Base-by-base conservation (phyloP, 176 grass and related monocot genomes). In the Chloris gayana region DNA sequence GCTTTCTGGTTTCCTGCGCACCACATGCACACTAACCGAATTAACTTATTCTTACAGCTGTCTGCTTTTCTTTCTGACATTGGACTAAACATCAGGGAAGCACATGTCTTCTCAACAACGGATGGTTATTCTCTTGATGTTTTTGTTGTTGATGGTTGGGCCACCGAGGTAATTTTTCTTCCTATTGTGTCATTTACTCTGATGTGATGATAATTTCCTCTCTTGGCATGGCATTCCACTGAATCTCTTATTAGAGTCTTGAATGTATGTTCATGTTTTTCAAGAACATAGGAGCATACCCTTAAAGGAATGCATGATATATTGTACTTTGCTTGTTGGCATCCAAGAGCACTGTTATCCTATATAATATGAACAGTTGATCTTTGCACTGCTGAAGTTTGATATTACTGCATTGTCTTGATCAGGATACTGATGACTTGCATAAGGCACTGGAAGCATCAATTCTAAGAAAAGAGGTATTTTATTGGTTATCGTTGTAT, bases 91-190 rank as follows among this genome's bases (percentile, higher is more conserved):
- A 93, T 89, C 69, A 90, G 84, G 70, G 91, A 93, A 86, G 93
- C 90, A 63, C 93, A 93, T 91, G 94, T 93, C 24, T 97, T 89
- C 77, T 86, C 88, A 67, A 97, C 94, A 77, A 79, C 37, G 10
- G 88, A 97, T 85, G 77, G 93, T 51, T 96, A 92, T 86, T 96
- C 93, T 81, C 87, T 96, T 64, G 74, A 92, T 88, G 90, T 90
- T 73, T 96, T 96, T 78, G 90, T 88, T 77, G 93, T 96, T 45
- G 90, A 96, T 77, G 93, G 93, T 77, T 96, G 93, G 93, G 19
- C 46, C 25, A 67, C 64, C 53, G 85, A 92, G 89, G 93, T 96
- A 86, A 61, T 79, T 30, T 70, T 19, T 38, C 34, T 69, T 84
- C 37, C 27, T 77, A 27, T 70, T 17, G 27, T 77, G 14, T 26